phyloP scores from a whole-genome alignment of 202 grass and related monocot species.

The Panicum virgatum region DNA sequence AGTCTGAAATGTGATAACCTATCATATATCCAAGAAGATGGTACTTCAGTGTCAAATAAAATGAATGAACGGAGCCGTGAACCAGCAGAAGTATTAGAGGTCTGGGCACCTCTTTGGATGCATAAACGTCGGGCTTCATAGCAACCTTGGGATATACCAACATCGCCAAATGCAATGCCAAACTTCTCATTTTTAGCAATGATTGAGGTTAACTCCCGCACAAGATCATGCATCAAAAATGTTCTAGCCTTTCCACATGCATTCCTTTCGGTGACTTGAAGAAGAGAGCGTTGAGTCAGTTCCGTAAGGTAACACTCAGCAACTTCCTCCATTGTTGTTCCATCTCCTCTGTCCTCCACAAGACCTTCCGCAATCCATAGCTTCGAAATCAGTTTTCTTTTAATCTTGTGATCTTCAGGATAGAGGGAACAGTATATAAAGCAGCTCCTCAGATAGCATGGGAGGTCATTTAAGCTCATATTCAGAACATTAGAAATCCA shows the following conservation, averaged over 20 bases:
- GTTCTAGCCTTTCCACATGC: slow-evolving; percentile 36
- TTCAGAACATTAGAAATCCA: slow-evolving; percentile 31
- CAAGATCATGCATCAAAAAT: slow-evolving; percentile 54
- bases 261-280: slow-evolving; percentile 49
- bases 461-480: slow-evolving; percentile 44
- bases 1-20: slow-evolving; percentile 39
- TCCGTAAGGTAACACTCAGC: slow-evolving; percentile 41
- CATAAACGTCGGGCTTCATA: slow-evolving; percentile 26
- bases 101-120: slow-evolving; percentile 19
- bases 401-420: slow-evolving; percentile 39
- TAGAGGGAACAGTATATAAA: slow-evolving; percentile 47
- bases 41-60: slow-evolving; percentile 34
- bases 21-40: slow-evolving; percentile 31
- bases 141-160: neutral
- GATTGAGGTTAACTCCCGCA: slow-evolving; percentile 22
- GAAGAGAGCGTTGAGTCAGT: slow-evolving; percentile 47
- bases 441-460: slow-evolving; percentile 40
- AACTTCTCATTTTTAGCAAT: slow-evolving; percentile 51
- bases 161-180: neutral
- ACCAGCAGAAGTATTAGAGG: neutral
- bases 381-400: slow-evolving; percentile 14
- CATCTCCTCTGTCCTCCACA: slow-evolving; percentile 18
- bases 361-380: slow-evolving; percentile 47
- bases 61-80: slow-evolving; percentile 39
- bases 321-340: slow-evolving; percentile 50